Conservation (phyloP, 2,329 filamentous ascomycete genomes). For the Stagonosporopsis vannaccii region DNA sequence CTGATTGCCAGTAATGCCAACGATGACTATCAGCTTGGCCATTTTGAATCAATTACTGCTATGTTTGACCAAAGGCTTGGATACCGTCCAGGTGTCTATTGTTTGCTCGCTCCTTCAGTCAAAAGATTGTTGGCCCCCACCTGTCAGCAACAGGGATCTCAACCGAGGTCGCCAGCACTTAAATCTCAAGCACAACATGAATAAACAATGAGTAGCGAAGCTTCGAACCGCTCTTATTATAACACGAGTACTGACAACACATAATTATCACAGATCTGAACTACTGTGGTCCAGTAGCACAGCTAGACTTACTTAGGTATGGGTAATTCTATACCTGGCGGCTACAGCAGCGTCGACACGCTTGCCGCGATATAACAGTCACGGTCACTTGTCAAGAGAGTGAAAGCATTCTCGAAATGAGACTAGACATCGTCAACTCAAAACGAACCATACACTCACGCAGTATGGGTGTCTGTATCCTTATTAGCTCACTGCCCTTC, state of each 20-base stretch:
- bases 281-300: not conserved
- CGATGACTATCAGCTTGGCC: slow-evolving; percentile 37
- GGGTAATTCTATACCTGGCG: too few relatives aligned
- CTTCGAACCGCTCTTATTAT: not conserved
- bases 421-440: not conserved
- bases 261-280: not conserved
- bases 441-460: not conserved
- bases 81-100: not conserved
- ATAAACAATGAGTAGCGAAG: too few relatives aligned
- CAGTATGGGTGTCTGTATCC: not conserved
- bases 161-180: not conserved
- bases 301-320: too few relatives aligned
- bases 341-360: not conserved
- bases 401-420: not conserved
- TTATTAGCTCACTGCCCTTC: not conserved
- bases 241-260: not conserved
- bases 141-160: not conserved
- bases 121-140: not conserved
- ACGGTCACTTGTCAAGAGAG: not conserved
- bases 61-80: not conserved
- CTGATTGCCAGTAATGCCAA: slow-evolving; percentile 40
- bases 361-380: not conserved
- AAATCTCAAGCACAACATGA: not conserved
- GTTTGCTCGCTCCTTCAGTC: not conserved
- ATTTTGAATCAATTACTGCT: slow-evolving; percentile 1